phyloP scores from a whole-genome alignment of 495 filamentous ascomycete species.

The Cudoniella acicularis region DNA sequence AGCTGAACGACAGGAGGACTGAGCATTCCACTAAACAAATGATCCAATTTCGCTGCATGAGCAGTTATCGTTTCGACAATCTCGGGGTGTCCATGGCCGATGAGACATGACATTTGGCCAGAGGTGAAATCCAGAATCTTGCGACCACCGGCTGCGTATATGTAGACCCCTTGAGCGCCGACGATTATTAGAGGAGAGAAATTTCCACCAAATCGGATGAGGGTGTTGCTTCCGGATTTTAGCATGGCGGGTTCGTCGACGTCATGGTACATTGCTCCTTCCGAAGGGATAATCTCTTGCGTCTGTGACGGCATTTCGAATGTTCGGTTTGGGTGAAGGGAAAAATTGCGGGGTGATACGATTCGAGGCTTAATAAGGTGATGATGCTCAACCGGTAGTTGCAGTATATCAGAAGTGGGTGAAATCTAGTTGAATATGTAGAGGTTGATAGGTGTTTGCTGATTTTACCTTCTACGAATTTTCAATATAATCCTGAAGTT shows the following conservation, averaged over 20 bases:
- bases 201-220: conserved; percentile 9
- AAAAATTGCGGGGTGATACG: no score
- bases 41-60: conserved; percentile 38
- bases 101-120: conserved; percentile 47
- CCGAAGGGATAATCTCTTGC: not conserved
- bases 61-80: conserved; percentile 33
- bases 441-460: no score
- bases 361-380: no score
- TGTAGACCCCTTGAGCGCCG: conserved; percentile 2
- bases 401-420: no score
- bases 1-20: conserved; percentile 42
- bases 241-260: not conserved
- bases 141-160: conserved; percentile 49
- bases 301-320: not conserved
- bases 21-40: conserved; percentile 40
- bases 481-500: no score
- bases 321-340: no score
- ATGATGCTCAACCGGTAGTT: no score
- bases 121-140: conserved; percentile 60
- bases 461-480: no score
- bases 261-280: not conserved
- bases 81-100: conserved; percentile 44
- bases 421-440: no score
- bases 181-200: conserved; percentile 12
- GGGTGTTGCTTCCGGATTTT: not conserved